phyloP scores from a whole-genome alignment of 2,329 filamentous ascomycete genomes.

The Talaromyces sp. region DNA sequence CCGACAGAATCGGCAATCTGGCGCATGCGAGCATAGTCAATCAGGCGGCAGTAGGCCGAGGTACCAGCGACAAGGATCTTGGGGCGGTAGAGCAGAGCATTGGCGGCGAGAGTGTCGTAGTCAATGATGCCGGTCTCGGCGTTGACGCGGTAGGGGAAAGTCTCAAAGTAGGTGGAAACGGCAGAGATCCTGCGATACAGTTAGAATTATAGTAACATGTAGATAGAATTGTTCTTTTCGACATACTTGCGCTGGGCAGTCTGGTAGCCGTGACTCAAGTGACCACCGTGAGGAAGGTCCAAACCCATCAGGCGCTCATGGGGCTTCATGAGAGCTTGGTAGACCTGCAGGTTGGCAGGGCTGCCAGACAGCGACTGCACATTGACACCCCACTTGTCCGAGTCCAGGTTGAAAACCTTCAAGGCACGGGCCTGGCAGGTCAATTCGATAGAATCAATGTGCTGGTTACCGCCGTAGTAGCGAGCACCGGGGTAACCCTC shows the following conservation, averaged over 20 bases:
- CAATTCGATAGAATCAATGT: constrained; percentile 93
- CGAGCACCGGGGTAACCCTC: constrained; percentile 97
- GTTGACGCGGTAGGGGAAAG: constrained; percentile 87
- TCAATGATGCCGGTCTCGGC: constrained; percentile 90
- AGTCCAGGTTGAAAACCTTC: constrained; percentile 80
- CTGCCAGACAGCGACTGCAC: constrained; percentile 90
- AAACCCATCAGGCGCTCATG: constrained; percentile 97
- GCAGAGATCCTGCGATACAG: constrained; percentile 71
- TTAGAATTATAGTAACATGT: background rate
- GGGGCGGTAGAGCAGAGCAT: constrained; percentile 83
- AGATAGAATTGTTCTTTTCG: background rate
- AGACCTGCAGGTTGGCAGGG: constrained; percentile 96
- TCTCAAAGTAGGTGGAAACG: constrained; percentile 98
- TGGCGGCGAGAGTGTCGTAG: constrained; percentile 84
- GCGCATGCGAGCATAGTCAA: constrained; percentile 91
- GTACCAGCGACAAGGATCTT: constrained; percentile 95
- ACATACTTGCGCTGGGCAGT: constrained; percentile 78
- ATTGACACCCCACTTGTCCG: constrained; percentile 95
- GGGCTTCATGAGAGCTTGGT: constrained; percentile 87
- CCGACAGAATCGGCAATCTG: constrained; percentile 86
- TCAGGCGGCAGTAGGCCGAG: constrained; percentile 90
- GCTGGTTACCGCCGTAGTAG: constrained; percentile 99
- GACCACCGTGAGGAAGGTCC: constrained; percentile 92
- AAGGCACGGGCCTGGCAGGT: constrained; percentile 94
- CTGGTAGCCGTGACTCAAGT: constrained; percentile 95